Conservation (phyloP, 441 rosid genomes). For the Populus tomentosa region DNA sequence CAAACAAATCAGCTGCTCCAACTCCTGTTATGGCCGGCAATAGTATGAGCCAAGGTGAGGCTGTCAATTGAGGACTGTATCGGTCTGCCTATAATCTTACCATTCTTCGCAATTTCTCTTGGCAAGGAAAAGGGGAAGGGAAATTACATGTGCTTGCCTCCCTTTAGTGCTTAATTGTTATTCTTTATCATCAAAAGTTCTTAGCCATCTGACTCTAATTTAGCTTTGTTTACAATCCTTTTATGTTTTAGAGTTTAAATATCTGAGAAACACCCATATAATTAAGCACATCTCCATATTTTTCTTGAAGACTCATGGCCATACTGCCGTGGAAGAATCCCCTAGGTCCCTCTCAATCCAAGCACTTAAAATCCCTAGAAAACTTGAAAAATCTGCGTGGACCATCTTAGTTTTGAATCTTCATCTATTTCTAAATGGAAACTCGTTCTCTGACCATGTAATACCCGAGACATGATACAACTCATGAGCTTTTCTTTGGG, state of each 20-base stretch:
- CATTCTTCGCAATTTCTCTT: neutral
- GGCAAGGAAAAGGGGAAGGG: neutral
- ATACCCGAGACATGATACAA: neutral
- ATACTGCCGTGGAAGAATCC: neutral
- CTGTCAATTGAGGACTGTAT: neutral
- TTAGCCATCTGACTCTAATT: neutral
- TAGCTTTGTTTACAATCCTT: neutral
- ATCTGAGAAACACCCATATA: too few species aligned
- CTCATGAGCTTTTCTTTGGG: too few species aligned
- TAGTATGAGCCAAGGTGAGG: conserved; percentile 26
- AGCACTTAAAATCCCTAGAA: too few species aligned
- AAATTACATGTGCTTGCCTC: neutral
- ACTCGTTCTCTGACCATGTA: neutral
- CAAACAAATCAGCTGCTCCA: conserved; percentile 30
- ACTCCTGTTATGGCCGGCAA: conserved; percentile 32
- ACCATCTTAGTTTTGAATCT: neutral
- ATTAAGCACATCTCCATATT: neutral
- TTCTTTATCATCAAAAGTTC: neutral
- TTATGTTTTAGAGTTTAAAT: too few species aligned
- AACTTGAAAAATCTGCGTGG: neutral
- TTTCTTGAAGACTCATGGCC: neutral
- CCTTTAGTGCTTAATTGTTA: neutral
- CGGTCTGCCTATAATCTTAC: neutral
- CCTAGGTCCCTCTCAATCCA: too few species aligned
- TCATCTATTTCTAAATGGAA: neutral